These are phyloP conservation scores for Cytospora paraplurivora DNA, from an alignment of 2,329 filamentous ascomycete species.

Conservation along the genomic window DNA sequence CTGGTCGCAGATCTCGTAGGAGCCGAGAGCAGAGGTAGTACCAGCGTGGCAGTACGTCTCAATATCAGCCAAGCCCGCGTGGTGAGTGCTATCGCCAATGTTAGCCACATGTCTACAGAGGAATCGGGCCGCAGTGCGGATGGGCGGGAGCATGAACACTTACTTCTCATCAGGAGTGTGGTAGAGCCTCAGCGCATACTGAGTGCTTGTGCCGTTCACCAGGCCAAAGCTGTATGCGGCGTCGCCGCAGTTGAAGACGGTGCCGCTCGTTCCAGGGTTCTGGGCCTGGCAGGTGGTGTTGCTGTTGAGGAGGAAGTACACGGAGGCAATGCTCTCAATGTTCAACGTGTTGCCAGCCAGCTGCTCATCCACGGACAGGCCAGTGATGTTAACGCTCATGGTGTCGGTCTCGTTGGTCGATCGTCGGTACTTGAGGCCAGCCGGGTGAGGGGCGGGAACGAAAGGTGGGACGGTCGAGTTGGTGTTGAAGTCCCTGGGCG, in stretches of 20 bases:
- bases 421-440: constrained; percentile 8
- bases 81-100: neutral
- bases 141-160: neutral
- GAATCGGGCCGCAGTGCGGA: neutral
- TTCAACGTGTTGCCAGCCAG: constrained; percentile 1
- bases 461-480: too few species aligned
- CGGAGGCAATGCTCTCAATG: neutral
- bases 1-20: constrained; percentile 24
- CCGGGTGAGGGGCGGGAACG: neutral
- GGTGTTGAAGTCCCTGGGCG: too few species aligned
- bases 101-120: neutral
- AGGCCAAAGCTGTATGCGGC: constrained; percentile 14
- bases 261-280: neutral
- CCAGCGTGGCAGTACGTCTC: neutral
- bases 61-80: neutral
- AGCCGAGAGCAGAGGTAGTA: constrained; percentile 1
- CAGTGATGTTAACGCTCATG: constrained; percentile 2
- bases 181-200: constrained; percentile 2
- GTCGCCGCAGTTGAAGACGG: constrained; percentile 7
- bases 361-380: constrained; percentile 1
- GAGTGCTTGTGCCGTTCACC: constrained; percentile 1
- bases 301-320: constrained; percentile 10
- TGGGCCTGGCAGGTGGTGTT: constrained; percentile 7
- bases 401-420: neutral
- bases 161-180: constrained; percentile 1